A percentile compares a stretch with the other conserved stretches of the same genome.
Evolutionary conservation across 768 basidiomycete species (phyloP).

Genomic region (Mycena venus): DNA sequence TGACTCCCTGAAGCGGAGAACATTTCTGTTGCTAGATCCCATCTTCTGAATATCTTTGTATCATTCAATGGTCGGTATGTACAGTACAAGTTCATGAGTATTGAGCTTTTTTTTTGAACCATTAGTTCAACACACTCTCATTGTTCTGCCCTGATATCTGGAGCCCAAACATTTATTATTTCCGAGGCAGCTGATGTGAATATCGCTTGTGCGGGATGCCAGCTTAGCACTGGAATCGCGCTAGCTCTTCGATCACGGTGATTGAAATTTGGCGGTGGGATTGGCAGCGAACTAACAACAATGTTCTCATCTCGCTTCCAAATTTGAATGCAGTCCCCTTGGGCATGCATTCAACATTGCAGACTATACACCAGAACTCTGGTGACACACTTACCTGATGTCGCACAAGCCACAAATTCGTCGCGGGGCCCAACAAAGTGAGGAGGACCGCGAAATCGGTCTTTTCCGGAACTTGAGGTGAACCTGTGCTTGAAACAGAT

Average conservation of each 20-base stretch:
- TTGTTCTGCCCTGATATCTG: background rate
- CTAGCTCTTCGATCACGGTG: background rate
- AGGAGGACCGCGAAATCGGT: slow-evolving; percentile 18
- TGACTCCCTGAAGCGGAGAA: too few relatives aligned
- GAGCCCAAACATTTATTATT: slow-evolving; percentile 4
- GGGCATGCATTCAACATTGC: background rate
- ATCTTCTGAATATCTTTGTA: background rate
- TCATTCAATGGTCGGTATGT: too few relatives aligned
- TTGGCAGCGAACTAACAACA: background rate
- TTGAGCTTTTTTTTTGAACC: too few relatives aligned
- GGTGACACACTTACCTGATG: background rate
- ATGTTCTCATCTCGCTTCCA: slow-evolving; percentile 16
- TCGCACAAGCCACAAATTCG: slow-evolving; percentile 25
- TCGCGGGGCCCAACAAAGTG: slow-evolving; percentile 24
- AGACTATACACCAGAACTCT: too few relatives aligned
- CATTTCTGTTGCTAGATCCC: too few relatives aligned
- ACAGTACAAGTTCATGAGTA: too few relatives aligned
- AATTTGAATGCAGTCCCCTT: background rate
- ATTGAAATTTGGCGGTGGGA: background rate
- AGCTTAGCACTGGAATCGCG: slow-evolving; percentile 5
- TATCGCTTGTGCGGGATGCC: slow-evolving; percentile 14
- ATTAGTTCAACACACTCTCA: too few relatives aligned
- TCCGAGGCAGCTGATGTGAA: slow-evolving; percentile 3
- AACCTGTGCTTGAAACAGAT: slow-evolving; percentile 18
- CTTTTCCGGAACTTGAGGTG: slow-evolving; percentile 1